These are phyloP conservation scores for Amylocarpus encephaloides DNA, from an alignment of 2,329 filamentous ascomycete species.

Conservation along the genomic window DNA sequence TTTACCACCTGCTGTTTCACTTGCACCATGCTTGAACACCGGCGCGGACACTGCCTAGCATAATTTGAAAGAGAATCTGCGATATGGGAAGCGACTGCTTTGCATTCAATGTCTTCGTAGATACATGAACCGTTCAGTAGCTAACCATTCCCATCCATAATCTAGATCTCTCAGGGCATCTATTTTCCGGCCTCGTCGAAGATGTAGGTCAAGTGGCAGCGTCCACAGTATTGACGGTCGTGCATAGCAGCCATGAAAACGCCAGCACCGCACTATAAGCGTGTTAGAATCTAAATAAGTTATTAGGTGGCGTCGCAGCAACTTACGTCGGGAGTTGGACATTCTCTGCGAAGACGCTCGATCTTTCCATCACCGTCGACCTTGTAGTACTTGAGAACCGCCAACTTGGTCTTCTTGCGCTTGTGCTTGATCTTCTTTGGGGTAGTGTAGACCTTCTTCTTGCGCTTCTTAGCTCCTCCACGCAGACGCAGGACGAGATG, in stretches of 20 bases:
- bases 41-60: too few relatives aligned
- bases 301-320: not conserved
- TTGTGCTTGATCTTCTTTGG: slow-evolving; percentile 99
- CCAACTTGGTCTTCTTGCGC: slow-evolving; percentile 99
- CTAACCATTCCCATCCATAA: slow-evolving; percentile 26
- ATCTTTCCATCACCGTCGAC: slow-evolving; percentile 99
- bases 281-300: slow-evolving; percentile 32
- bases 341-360: slow-evolving; percentile 97
- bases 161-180: slow-evolving; percentile 54
- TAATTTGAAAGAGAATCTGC: too few relatives aligned
- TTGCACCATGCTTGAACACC: too few relatives aligned
- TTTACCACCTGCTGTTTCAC: too few relatives aligned
- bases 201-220: slow-evolving; percentile 68
- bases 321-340: slow-evolving; percentile 81
- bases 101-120: slow-evolving; percentile 13
- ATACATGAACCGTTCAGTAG: slow-evolving; percentile 17
- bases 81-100: slow-evolving; percentile 6
- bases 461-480: slow-evolving; percentile 99
- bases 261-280: slow-evolving; percentile 85
- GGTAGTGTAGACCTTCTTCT: slow-evolving; percentile 99
- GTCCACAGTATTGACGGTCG: slow-evolving; percentile 75
- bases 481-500: slow-evolving; percentile 96
- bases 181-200: slow-evolving; percentile 51
- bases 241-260: slow-evolving; percentile 99
- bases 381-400: slow-evolving; percentile 99